Evolutionary conservation across 805 yeast species (phyloP).

Genomic region (Ogataea trehaloabstinens): DNA sequence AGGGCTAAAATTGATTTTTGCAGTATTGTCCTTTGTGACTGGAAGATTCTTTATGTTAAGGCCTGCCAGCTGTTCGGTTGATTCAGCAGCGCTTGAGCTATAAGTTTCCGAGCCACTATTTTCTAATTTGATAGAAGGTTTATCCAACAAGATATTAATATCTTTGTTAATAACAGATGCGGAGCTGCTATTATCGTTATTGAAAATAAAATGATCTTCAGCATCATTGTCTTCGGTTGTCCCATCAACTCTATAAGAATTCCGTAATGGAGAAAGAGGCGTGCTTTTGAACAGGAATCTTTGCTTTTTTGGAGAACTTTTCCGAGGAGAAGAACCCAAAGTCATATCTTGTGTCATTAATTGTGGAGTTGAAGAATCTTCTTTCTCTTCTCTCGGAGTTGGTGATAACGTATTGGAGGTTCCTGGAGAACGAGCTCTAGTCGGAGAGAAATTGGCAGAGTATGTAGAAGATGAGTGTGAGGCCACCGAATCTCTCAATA

Average conservation of each 20-base stretch:
- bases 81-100: conserved; percentile 1
- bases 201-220: conserved; percentile 19
- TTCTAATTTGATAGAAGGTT: background rate
- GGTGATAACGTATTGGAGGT: conserved; percentile 1
- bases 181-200: conserved; percentile 12
- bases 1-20: background rate
- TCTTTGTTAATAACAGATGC: conserved; percentile 10
- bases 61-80: conserved; percentile 8
- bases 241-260: conserved; percentile 6
- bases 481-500: conserved; percentile 10
- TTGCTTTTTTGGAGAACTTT: conserved; percentile 23
- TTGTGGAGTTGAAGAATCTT: conserved; percentile 3
- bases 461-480: conserved; percentile 16
- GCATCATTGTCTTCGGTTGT: background rate
- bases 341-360: conserved; percentile 16
- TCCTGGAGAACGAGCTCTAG: conserved; percentile 1
- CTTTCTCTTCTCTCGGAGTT: background rate
- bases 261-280: conserved; percentile 18
- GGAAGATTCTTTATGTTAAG: conserved; percentile 8
- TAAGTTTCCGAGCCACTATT: background rate
- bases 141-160: conserved; percentile 9
- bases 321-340: conserved; percentile 33
- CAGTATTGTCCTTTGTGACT: background rate
- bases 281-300: conserved; percentile 11
- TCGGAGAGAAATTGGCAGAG: conserved; percentile 12